A percentile compares a stretch with the other conserved stretches of the same genome.
phyloP scores from a whole-genome alignment of 2,329 filamentous ascomycete genomes.

The Endoconidiophora polonica region DNA sequence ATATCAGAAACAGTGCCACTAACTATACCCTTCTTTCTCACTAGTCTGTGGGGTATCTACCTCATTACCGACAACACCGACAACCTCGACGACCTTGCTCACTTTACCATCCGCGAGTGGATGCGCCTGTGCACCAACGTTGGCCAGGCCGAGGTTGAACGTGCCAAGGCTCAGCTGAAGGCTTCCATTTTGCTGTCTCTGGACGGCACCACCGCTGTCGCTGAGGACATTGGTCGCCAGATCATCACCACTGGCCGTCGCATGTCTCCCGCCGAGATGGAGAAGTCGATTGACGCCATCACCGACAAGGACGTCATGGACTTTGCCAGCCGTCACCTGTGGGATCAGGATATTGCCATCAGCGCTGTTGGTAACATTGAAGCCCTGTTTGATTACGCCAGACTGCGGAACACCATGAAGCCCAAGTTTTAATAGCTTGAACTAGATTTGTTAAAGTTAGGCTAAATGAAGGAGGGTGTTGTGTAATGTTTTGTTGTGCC shows the following conservation, averaged over 20 bases:
- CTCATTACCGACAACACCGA: constrained; percentile 81
- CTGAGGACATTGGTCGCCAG: constrained; percentile 96
- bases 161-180: constrained; percentile 98
- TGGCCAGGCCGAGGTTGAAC: constrained; percentile 80
- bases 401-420: constrained; percentile 72
- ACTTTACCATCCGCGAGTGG: constrained; percentile 98
- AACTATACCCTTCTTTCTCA: neutral
- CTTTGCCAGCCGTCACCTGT: constrained; percentile 86
- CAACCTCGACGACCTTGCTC: constrained; percentile 82
- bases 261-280: constrained; percentile 82
- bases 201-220: constrained; percentile 90
- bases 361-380: constrained; percentile 88
- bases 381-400: constrained; percentile 63
- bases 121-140: constrained; percentile 84
- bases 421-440: constrained; percentile 43
- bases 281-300: constrained; percentile 75
- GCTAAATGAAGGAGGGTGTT: constrained; percentile 12
- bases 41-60: constrained; percentile 98
- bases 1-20: neutral
- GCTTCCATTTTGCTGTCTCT: constrained; percentile 93
- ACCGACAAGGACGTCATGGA: constrained; percentile 94
- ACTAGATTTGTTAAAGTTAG: constrained; percentile 9
- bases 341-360: constrained; percentile 93
- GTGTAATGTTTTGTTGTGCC: constrained; percentile 9
- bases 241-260: constrained; percentile 93